Evolutionary conservation across 768 basidiomycete species (phyloP).

Genomic region (Cystobasidium tubakii): DNA sequence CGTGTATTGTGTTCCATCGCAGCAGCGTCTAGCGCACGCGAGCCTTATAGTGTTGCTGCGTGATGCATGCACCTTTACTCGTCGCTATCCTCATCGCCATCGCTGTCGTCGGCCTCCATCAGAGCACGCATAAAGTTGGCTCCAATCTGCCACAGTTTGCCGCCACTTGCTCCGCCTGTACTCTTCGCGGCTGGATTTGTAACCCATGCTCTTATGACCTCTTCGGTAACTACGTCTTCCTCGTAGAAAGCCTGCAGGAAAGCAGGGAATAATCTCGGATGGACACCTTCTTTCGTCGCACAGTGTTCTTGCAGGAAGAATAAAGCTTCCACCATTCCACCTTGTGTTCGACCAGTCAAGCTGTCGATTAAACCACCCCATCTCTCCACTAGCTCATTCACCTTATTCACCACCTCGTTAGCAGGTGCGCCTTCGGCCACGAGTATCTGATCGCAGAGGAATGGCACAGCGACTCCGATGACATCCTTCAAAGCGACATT

Average conservation of each 20-base stretch:
- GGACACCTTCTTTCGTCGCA: conserved; percentile 52
- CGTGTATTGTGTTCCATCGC: neutral
- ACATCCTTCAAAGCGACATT: conserved; percentile 84
- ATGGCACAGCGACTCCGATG: conserved; percentile 78
- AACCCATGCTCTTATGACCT: conserved; percentile 85
- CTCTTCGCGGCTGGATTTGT: conserved; percentile 56
- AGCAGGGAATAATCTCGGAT: conserved; percentile 70
- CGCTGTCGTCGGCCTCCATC: conserved; percentile 60
- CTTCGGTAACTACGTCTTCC: conserved; percentile 82
- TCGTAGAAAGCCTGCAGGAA: conserved; percentile 82
- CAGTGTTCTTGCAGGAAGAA: conserved; percentile 65
- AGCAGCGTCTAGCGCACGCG: neutral
- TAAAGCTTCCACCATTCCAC: conserved; percentile 71
- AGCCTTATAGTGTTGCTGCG: neutral
- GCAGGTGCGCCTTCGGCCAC: conserved; percentile 58
- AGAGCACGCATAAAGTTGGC: conserved; percentile 76
- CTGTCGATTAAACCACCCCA: conserved; percentile 79
- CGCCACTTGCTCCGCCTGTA: conserved; percentile 62
- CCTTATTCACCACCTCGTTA: conserved; percentile 54
- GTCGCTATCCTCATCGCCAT: conserved; percentile 48
- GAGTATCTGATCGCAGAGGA: conserved; percentile 66
- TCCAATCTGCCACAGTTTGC: conserved; percentile 48
- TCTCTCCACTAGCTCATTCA: conserved; percentile 59
- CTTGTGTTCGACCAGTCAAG: conserved; percentile 62
- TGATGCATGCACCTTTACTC: neutral